Evolutionary conservation across 495 filamentous ascomycete species (phyloP), one percentile per base, ranked within the genome.

Genomic region (Annulohypoxylon nitens): DNA sequence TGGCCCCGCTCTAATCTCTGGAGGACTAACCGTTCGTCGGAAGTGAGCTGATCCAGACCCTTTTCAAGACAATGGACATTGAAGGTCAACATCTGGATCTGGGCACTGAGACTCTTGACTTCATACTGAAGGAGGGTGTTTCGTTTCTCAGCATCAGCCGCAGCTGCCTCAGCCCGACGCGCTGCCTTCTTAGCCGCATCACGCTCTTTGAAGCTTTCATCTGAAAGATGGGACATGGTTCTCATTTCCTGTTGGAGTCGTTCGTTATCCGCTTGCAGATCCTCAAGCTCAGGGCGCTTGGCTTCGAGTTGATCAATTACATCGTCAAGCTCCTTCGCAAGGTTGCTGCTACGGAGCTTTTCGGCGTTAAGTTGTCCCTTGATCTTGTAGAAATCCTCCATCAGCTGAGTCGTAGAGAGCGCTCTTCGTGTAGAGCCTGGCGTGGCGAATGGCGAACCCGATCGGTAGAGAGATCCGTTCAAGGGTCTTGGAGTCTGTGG

Each of bases 41-140:
- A 83, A 57, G 88, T 88, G 39, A 97, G 87, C 43, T 88, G 85
- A 58, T 91, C 90, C 53, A 93, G 81, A 18, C 94, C 95, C 78
- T 94, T 90, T 75, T 95, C 93, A 30, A 88, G 83, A 23, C 91
- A 86, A 64, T 96, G 90, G 34, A 93, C 86, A 78, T 97, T 95
- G 75, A 94, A 87, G 8, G 97, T 86, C 1, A 99, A 85, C 48
- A 97, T 87, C 80, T 97, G 96, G 71, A 97, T 87, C 78, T 98
- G 94, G 0, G 91, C 88, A 71, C 93, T 94, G 18, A 97, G 86
- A 82, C 98, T 96, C 26, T 96, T 90, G n/a, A 98, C 85, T 77
- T 98, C 87, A 69, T 95, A 91, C 33, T 91, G 92, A 11, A 97
- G 84, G 61, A 98, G 90, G 60, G 92, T 90, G 30, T 88, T 86